Percentiles rank a stretch among this genome's conserved stretches.
Evolutionary conservation across 2,329 filamentous ascomycete species (phyloP).

Genomic region (Botrytis hyacinthi): DNA sequence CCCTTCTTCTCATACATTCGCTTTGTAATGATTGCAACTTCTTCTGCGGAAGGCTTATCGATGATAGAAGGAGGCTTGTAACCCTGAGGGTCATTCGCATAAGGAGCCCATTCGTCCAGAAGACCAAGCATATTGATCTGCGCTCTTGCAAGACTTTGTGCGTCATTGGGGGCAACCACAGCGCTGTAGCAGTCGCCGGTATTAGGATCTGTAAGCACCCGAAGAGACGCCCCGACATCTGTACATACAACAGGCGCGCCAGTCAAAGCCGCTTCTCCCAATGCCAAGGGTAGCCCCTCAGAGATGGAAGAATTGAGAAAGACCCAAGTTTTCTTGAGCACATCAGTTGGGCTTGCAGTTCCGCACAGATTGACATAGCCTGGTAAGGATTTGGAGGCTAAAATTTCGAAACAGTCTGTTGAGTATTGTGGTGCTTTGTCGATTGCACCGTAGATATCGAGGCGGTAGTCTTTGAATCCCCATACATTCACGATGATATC

Average conservation of each 20-base stretch:
- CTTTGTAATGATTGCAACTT: constrained; percentile 51
- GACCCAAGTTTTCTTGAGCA: constrained; percentile 47
- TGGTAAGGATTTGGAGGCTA: constrained; percentile 36
- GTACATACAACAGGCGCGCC: constrained; percentile 56
- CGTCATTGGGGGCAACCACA: constrained; percentile 63
- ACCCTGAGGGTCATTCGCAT: constrained; percentile 44
- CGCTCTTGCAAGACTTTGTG: constrained; percentile 56
- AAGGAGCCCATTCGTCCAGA: constrained; percentile 59
- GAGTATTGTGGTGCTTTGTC: constrained; percentile 62
- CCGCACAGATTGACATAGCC: constrained; percentile 39
- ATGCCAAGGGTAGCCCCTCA: constrained; percentile 54
- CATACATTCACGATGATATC: constrained; percentile 65
- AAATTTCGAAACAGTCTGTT: constrained; percentile 52
- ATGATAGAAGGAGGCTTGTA: constrained; percentile 17
- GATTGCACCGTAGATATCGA: constrained; percentile 62
- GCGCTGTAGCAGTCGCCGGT: constrained; percentile 54
- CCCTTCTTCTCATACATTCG: constrained; percentile 58
- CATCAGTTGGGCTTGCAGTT: constrained; percentile 44
- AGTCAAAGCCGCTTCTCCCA: constrained; percentile 57
- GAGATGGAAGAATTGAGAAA: constrained; percentile 57
- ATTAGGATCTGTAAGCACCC: constrained; percentile 55
- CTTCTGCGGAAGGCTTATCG: constrained; percentile 46
- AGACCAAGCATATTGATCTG: constrained; percentile 62
- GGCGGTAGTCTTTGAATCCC: constrained; percentile 62
- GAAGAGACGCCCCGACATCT: constrained; percentile 54